phyloP scores from a whole-genome alignment of 352 stramenopile species.

The Phytophthora brassicae region DNA sequence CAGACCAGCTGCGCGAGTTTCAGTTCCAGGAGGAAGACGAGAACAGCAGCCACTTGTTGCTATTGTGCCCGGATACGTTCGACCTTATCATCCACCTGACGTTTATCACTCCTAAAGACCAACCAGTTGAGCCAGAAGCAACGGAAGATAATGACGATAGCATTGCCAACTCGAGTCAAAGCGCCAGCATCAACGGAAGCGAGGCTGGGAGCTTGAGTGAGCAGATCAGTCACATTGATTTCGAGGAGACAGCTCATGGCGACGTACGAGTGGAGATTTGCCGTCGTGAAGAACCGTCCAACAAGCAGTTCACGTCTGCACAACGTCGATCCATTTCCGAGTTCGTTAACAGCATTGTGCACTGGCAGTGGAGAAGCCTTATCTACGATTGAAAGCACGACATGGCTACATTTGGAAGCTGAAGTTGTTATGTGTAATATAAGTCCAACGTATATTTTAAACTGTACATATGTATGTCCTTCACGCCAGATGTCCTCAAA shows the following conservation, averaged over 20 bases:
- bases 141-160: constrained; percentile 21
- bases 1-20: constrained; percentile 82
- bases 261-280: constrained; percentile 80
- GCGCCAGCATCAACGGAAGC: constrained; percentile 25
- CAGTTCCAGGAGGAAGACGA: constrained; percentile 78
- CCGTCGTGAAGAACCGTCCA: constrained; percentile 75
- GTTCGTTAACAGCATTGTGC: constrained; percentile 87
- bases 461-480: constrained; percentile 16
- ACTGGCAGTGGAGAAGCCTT: constrained; percentile 87
- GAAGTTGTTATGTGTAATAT: constrained; percentile 30
- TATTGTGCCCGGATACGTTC: constrained; percentile 81
- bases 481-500: constrained; percentile 28
- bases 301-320: constrained; percentile 77
- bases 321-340: constrained; percentile 83
- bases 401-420: constrained; percentile 28
- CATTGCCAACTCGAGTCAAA: constrained; percentile 20
- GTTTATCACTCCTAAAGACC: constrained; percentile 52
- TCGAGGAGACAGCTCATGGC: constrained; percentile 29
- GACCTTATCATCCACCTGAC: constrained; percentile 89
- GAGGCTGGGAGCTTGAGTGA: constrained; percentile 17
- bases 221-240: constrained; percentile 28
- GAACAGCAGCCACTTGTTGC: constrained; percentile 70
- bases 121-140: constrained; percentile 1
- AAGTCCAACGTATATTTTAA: no score
- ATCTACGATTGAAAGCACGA: constrained; percentile 72